Evolutionary conservation across 1,284 basidiomycete species (phyloP).

Genomic region (Athelia psychrophila): DNA sequence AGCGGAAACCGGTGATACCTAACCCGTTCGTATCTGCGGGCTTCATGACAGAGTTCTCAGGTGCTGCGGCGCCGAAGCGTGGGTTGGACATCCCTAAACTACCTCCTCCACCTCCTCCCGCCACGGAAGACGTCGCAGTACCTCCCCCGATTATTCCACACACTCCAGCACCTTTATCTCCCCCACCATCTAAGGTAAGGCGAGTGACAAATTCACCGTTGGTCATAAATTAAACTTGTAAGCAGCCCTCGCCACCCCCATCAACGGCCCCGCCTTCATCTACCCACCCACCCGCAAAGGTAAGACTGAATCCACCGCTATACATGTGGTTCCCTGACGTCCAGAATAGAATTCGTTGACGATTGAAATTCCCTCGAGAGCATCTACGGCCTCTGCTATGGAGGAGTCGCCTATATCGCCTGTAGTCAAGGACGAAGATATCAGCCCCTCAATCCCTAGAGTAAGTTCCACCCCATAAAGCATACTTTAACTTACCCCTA

Average conservation of each 20-base stretch:
- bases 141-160: too few species aligned
- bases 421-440: neutral
- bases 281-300: neutral
- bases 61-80: constrained; percentile 10
- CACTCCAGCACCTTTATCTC: too few species aligned
- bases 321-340: neutral
- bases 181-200: too few species aligned
- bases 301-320: neutral
- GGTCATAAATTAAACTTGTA: too few species aligned
- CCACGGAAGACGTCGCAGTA: too few species aligned
- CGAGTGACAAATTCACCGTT: too few species aligned
- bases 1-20: constrained; percentile 18
- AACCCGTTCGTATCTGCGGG: constrained; percentile 55
- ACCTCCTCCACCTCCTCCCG: too few species aligned
- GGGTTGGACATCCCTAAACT: constrained; percentile 4
- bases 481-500: neutral
- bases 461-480: neutral
- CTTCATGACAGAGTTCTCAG: constrained; percentile 43
- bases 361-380: neutral
- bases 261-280: constrained; percentile 5
- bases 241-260: too few species aligned
- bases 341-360: neutral
- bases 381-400: neutral
- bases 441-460: neutral
- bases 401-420: neutral